Base-by-base conservation (phyloP, 129 eudicot species). In the Smallanthus sonchifolius region DNA sequence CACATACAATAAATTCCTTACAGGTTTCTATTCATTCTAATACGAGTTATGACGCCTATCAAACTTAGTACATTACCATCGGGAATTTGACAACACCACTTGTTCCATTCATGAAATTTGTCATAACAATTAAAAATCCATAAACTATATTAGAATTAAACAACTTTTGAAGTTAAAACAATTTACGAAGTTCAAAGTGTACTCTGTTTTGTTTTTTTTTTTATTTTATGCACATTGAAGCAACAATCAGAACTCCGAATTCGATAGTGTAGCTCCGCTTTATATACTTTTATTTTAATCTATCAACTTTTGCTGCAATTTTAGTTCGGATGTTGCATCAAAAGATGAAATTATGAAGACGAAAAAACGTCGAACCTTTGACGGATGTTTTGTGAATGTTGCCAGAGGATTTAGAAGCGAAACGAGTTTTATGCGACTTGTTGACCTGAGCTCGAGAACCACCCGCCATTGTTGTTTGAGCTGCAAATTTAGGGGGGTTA, bases 401-500 rank as follows among this genome's bases (percentile, higher is more conserved):
- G 60, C 99, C 92, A 51, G 96, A 82, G 0, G 97, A 83, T 72
- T 95, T 95, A 10, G 99, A 94, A 65, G 97, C 86, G 51, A 91
- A 95, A 36, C 96, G 91, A 76, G 97, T 88, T 51, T 95, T 91
- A 63, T 95, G 99, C 0, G 92, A 59, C 75, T 95, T 95, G 79
- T 95, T 95, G 0, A 85, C 75, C 82, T 95, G 99, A 67, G 79
- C 63, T 44, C 96, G 81, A 44, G 93, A 80, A 80, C 92, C 79
- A 40, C 91, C 90, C 70, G 84, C 97, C 98, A 89, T 92, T 10
- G 80, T 56, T 66, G 79, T 11, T 42, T 4, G 19, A 45, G 45
- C 5, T 15, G 65, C 69, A 47, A 0, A 61, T 47, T 38, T 2
- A 13, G 14, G 7, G n/a, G 61, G 55, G 66, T 17, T 38, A 67